Conservation (phyloP, 345 rosid genomes). For the Eucalyptus albens region DNA sequence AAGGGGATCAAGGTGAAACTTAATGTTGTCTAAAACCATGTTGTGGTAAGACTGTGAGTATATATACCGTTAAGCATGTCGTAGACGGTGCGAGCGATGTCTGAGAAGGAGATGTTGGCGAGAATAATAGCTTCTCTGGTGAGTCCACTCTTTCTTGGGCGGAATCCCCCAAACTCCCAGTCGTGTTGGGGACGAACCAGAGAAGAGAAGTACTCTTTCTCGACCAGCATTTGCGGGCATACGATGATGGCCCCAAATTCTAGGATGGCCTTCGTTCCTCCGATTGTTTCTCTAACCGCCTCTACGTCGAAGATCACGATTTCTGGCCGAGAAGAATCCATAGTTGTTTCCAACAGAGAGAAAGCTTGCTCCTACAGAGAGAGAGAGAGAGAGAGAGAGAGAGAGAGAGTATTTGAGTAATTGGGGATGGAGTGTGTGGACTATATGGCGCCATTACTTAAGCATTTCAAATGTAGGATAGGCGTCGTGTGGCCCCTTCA, state of each 20-base stretch:
- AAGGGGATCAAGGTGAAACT: not conserved
- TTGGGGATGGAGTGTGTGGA: not conserved
- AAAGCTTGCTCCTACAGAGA: no score
- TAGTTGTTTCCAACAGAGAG: not conserved
- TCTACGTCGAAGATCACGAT: not conserved
- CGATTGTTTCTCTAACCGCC: not conserved
- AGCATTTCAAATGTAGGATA: no score
- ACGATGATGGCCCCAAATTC: not conserved
- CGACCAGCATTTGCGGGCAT: not conserved
- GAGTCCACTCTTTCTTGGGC: not conserved
- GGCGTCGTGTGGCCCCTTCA: no score
- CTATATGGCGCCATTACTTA: no score
- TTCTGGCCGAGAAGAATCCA: not conserved
- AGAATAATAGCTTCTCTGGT: not conserved
- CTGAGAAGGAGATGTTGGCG: not conserved
- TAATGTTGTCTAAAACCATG: not conserved
- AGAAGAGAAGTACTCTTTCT: not conserved
- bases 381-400: not conserved
- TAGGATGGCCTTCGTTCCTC: not conserved
- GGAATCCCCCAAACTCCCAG: not conserved
- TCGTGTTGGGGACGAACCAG: not conserved
- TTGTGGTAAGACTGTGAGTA: no score
- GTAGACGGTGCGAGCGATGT: not conserved
- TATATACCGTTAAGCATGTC: not conserved
- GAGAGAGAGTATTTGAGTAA: not conserved